These are phyloP conservation scores for Diaporthe sp. DNA, from an alignment of 2,329 filamentous ascomycete species.

Conservation along the genomic window DNA sequence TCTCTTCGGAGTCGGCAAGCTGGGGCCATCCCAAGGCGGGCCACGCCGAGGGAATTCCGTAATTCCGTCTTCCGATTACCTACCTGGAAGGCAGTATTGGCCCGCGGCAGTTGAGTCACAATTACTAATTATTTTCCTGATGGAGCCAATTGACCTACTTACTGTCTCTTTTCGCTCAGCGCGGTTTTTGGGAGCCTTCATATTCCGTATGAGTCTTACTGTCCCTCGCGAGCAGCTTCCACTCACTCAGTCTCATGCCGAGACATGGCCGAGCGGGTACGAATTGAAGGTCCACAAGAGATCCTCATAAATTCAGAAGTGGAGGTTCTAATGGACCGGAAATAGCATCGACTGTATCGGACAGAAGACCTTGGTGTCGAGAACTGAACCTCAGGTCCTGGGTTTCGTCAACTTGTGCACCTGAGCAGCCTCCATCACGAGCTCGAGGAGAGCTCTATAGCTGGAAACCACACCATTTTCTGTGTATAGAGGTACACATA, in stretches of 20 bases:
- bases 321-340: too few species aligned
- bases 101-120: background rate
- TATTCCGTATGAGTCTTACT: background rate
- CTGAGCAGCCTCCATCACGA: background rate
- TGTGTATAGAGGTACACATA: background rate
- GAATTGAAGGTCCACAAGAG: background rate
- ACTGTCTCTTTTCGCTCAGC: background rate
- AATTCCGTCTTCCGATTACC: background rate
- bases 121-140: background rate
- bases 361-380: background rate
- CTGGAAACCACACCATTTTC: background rate
- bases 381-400: background rate
- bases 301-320: background rate
- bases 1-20: background rate
- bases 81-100: background rate
- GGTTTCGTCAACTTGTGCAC: background rate
- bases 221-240: background rate
- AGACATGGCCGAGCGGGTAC: background rate
- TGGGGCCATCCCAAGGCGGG: background rate
- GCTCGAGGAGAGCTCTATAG: background rate
- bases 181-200: background rate
- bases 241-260: background rate
- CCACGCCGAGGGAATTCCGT: conserved; percentile 12
- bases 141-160: background rate
- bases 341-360: too few species aligned